Percentiles rank a stretch among this genome's conserved stretches.
These are phyloP conservation scores for Fagopyrum esculentum DNA, from an alignment of 148 eudicot genomes.

Conservation along the genomic window DNA sequence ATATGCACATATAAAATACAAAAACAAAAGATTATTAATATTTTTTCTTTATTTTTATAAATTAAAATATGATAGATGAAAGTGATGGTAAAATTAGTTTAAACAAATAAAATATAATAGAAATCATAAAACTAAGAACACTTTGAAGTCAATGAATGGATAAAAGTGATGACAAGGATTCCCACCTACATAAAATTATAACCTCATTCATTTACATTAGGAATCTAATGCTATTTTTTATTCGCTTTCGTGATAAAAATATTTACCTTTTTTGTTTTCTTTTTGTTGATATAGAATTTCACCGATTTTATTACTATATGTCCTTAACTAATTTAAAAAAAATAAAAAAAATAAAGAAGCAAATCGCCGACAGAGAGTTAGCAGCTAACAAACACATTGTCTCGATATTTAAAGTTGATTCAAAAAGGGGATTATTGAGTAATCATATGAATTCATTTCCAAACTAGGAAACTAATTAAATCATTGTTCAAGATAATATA, in stretches of 20 bases:
- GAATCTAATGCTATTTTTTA: neutral
- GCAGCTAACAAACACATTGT: neutral
- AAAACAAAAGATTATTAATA: no score
- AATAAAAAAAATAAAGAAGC: neutral
- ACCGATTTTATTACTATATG: no score
- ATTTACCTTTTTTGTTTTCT: neutral
- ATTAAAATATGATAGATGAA: neutral
- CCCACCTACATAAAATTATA: neutral
- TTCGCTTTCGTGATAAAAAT: neutral
- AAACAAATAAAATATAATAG: neutral
- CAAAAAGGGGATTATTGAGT: neutral
- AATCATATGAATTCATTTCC: neutral
- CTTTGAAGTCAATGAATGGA: neutral
- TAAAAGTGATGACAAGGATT: slow-evolving; percentile 4
- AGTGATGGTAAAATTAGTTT: neutral
- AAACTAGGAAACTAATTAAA: neutral
- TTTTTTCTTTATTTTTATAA: no score
- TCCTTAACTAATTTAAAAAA: neutral
- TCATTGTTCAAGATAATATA: neutral
- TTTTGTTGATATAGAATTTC: no score
- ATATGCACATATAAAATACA: no score
- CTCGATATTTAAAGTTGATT: neutral
- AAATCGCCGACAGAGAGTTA: neutral
- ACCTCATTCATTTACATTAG: neutral
- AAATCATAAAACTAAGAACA: neutral